Evolutionary conservation across 805 yeast species (phyloP), one percentile per base, ranked within the genome.

Genomic region (Torulaspora gathmanii): DNA sequence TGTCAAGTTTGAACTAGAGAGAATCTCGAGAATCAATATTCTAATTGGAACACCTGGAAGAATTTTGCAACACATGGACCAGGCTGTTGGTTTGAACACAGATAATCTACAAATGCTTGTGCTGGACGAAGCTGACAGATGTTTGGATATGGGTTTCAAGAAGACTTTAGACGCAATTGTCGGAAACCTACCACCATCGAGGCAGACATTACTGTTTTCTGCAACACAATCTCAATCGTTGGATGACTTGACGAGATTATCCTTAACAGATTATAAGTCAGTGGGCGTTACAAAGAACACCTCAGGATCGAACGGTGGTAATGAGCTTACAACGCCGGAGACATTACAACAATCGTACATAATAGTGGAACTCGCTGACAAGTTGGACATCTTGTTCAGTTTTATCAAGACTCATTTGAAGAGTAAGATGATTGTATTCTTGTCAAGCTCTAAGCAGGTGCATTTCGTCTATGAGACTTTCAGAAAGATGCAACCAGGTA

Each of bases 31-130:
- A 53, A 82, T 89, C 67, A 90, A 89, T 64, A 85, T 89, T 35
- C 70, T 89, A 44, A 83, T 89, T 26, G 93, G 95, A 11, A 89
- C 97, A 0, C 97, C 97, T 0, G 97, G 97, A 3, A 74, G 97
- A 62, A 67, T 89, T 15, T 70, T 90, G 37, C 97, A 89, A 61
- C 96, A 89, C 61, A 75, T 89, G 78, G 95, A 90, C 62, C 95
- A 90, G 61, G 81, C 95, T 6, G 83, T 83, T 1, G 88, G 88
- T 1, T 75, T 89, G 63, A 90, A 83, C 55, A 69, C 83, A 8
- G 71, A 80, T 17, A 86, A 86, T 59, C 67, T 89, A 49, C 91
- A 89, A 64, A 77, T 83, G 60, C 68, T 89, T 36, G 89, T 89
- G 2, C 66, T 89, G 42, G 97, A 89, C 64, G 97, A 89, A 65